These are phyloP conservation scores for Syzygium jambos DNA, from an alignment of 345 rosid species.

Conservation along the genomic window DNA sequence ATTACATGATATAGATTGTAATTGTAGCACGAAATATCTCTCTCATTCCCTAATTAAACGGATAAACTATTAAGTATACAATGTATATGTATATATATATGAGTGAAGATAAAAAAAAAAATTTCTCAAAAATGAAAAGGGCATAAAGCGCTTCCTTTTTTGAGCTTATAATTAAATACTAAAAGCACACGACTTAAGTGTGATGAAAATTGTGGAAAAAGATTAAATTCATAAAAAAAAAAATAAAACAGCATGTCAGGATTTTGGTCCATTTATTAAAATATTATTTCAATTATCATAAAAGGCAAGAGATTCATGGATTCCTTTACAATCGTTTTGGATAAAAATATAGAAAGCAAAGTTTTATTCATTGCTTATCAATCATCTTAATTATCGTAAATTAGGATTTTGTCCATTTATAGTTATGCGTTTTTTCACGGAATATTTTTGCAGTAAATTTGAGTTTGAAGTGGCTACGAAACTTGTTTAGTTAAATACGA, in stretches of 20 bases:
- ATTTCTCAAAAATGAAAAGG: too few species aligned
- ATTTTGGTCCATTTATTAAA: background rate
- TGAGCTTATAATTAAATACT: too few species aligned
- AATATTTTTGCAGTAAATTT: background rate
- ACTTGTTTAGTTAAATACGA: background rate
- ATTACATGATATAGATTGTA: too few species aligned
- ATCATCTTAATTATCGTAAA: background rate
- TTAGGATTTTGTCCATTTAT: background rate
- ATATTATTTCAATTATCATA: background rate
- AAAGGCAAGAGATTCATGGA: background rate
- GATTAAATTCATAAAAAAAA: too few species aligned
- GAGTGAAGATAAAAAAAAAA: too few species aligned
- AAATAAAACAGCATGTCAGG: background rate
- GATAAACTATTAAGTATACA: too few species aligned
- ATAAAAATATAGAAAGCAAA: too few species aligned
- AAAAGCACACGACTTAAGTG: too few species aligned
- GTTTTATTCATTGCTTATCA: background rate
- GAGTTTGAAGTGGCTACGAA: background rate
- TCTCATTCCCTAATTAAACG: too few species aligned
- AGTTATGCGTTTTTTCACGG: background rate
- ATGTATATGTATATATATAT: too few species aligned
- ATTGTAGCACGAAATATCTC: too few species aligned
- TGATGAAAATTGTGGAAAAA: background rate
- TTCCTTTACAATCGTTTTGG: background rate
- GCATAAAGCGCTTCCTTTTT: too few species aligned